Base-by-base conservation (phyloP, 805 yeast species). In the Kregervanrija delftensis region DNA sequence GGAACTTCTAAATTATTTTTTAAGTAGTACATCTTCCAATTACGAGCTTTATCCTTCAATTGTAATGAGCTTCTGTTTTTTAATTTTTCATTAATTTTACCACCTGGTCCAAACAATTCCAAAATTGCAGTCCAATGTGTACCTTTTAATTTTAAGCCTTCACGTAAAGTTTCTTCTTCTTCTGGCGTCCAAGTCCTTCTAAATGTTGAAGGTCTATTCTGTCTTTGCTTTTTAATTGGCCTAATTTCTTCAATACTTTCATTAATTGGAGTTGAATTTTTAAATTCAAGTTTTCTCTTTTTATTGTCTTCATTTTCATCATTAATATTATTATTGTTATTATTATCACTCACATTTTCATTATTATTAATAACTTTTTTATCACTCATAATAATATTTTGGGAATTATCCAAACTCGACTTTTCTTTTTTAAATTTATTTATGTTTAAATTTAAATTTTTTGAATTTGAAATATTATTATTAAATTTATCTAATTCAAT, bases 61-160 rank as follows among this genome's bases (percentile, higher is more conserved):
- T 93, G 99, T 13, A 91, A 87, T 57, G 89, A 95, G 4, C 85
- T 83, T 59, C 99, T 72, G 60, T 88, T 86, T 63, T 88, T 91
- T 53, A 93, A 71, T 1, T 81, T 77, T 60, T 93, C 98, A 35
- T 82, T 79, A 22, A 84, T 73, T 39, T 82, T 74, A 4, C 99
- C 99, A 8, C 98, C 98, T 4, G 96, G 86, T 2, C 99, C 99
- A 60, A 84, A 86, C n/a, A 85, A 66, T 56, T 86, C 96, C 39
- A 91, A 65, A 42, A 93, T 93, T 44, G 85, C 85, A 2, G 96
- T 73, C 99, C 99, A 93, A 52, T 84, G 87, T 0, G 98, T 95
- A 1, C 99, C 99, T 51, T 83, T 79, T 16, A 79, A 69, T 51
- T 85, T 84, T 46, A 93, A 69, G 0, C 96, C 98, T 43, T 79